Evolutionary conservation across 176 grass and related monocot species (phyloP).

Genomic region (Bromus sterilis): DNA sequence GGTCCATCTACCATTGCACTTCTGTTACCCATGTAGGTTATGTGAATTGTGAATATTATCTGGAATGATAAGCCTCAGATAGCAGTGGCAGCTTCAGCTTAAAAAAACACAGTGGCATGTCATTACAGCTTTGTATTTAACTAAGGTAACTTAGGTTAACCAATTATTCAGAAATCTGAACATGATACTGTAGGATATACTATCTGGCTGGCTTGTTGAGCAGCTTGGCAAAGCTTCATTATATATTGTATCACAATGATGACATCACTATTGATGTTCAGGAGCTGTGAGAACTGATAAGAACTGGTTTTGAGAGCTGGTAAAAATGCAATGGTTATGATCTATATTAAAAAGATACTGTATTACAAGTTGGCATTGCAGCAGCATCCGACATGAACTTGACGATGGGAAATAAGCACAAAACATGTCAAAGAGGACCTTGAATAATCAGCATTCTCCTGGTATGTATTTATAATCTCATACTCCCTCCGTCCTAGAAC

Average conservation of each 20-base stretch:
- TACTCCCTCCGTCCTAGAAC: too few relatives aligned
- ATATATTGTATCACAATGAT: background rate
- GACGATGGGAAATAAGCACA: conserved; percentile 29
- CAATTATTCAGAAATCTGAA: background rate
- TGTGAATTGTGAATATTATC: background rate
- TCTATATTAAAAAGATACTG: conserved; percentile 32
- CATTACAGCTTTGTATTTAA: background rate
- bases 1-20: background rate
- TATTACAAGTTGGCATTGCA: conserved; percentile 38
- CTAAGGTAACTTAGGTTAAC: background rate
- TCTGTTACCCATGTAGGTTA: conserved; percentile 12
- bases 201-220: background rate
- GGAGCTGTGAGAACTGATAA: conserved; percentile 24
- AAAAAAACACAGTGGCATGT: background rate
- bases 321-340: conserved; percentile 48
- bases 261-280: conserved; percentile 1
- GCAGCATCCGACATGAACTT: conserved; percentile 47
- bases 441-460: background rate
- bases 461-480: background rate
- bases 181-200: background rate
- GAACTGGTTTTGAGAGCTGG: conserved; percentile 25
- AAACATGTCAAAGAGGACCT: conserved; percentile 19
- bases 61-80: background rate
- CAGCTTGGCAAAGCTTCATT: background rate
- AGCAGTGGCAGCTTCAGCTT: background rate